Evolutionary conservation across 164 flowering plant species (phyloP).

Genomic region (Aristolochia californica): DNA sequence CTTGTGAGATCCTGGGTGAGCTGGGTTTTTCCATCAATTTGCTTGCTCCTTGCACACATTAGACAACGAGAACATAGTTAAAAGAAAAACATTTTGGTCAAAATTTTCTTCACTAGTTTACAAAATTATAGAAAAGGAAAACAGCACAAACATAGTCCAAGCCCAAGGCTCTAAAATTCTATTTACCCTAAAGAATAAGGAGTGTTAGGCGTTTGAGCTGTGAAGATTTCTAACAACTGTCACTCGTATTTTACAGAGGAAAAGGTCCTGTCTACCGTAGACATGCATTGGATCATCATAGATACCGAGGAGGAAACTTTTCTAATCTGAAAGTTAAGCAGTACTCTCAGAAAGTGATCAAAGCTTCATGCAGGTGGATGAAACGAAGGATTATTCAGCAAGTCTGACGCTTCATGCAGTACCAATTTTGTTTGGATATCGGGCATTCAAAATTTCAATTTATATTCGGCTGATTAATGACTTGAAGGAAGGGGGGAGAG

Average conservation of each 20-base stretch:
- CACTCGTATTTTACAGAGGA: conserved; percentile 1
- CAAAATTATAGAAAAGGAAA: not conserved
- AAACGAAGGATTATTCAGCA: no score
- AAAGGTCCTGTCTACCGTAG: not conserved
- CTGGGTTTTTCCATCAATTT: not conserved
- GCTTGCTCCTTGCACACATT: not conserved
- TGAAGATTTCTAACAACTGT: not conserved
- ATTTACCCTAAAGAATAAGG: not conserved
- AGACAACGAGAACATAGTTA: not conserved
- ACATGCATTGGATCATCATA: not conserved
- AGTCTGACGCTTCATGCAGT: no score
- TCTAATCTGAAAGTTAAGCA: no score
- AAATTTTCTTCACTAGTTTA: not conserved
- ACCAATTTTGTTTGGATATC: no score
- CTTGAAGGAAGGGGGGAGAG: no score
- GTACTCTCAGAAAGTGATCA: no score
- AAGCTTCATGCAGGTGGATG: no score
- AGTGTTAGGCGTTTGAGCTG: not conserved
- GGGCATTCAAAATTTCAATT: no score
- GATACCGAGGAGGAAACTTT: no score
- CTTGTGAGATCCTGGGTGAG: no score
- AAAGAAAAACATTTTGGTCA: not conserved
- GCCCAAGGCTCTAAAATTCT: not conserved
- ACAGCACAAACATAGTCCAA: not conserved
- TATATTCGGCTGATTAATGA: no score